phyloP scores from a whole-genome alignment of 768 basidiomycete species.

The Amanita phalloides region DNA sequence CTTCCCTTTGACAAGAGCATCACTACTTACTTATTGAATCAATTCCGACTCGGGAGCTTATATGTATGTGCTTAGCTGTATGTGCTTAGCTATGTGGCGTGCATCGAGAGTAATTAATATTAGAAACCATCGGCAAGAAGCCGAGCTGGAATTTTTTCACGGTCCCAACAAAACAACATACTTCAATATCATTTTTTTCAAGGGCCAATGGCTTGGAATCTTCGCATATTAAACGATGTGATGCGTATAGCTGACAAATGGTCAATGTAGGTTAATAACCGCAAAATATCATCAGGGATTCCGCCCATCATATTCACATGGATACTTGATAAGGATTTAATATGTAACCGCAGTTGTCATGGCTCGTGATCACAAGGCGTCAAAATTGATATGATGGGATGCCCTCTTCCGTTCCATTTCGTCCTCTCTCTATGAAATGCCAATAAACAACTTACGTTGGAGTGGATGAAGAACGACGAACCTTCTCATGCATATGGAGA shows the following conservation, averaged over 20 bases:
- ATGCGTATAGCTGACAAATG: background rate
- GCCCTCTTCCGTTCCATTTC: slow-evolving; percentile 80
- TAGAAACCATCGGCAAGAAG: background rate
- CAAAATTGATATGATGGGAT: slow-evolving; percentile 97
- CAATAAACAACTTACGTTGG: slow-evolving; percentile 6
- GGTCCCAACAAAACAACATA: no score
- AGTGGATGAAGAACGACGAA: slow-evolving; percentile 21
- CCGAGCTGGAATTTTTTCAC: background rate
- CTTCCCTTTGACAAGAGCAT: background rate
- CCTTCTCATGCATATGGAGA: slow-evolving; percentile 90
- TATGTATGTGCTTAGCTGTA: no score
- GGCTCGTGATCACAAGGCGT: slow-evolving; percentile 54
- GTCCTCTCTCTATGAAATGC: slow-evolving; percentile 66
- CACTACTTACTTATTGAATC: background rate
- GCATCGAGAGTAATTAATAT: background rate
- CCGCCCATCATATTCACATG: background rate
- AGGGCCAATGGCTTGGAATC: no score
- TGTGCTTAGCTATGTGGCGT: background rate
- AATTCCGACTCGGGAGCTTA: slow-evolving; percentile 5
- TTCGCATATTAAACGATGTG: background rate
- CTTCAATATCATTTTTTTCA: no score
- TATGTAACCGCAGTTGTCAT: background rate
- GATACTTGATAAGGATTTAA: background rate
- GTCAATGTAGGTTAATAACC: background rate
- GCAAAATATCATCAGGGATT: background rate